These are phyloP conservation scores for Coniochaeta ligniaria DNA, from an alignment of 2,329 filamentous ascomycete species.

Conservation along the genomic window DNA sequence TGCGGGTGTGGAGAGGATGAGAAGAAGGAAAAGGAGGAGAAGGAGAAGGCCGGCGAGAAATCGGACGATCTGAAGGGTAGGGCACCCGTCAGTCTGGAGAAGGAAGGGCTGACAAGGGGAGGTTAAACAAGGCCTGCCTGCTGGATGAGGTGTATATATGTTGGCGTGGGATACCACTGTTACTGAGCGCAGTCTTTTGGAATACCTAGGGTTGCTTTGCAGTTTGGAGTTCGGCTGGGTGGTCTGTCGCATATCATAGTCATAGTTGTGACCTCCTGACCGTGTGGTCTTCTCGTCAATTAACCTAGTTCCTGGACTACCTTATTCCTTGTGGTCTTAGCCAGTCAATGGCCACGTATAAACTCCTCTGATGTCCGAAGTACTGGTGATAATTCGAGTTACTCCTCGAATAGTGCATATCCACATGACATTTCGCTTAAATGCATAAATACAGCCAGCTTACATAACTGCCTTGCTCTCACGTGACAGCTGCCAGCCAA, in stretches of 20 bases:
- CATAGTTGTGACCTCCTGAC: neutral
- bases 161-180: neutral
- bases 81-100: slow-evolving; percentile 6
- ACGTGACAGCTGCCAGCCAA: slow-evolving; percentile 7
- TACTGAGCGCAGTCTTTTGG: neutral
- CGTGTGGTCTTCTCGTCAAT: neutral
- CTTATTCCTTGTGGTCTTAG: too few species aligned
- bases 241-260: neutral
- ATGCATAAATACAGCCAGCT: neutral
- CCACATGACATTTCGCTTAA: neutral
- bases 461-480: neutral
- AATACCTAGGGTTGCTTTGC: neutral
- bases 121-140: slow-evolving; percentile 7
- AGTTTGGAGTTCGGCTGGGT: neutral
- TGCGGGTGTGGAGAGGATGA: slow-evolving; percentile 64
- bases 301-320: neutral
- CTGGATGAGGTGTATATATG: neutral
- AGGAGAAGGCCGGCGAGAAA: slow-evolving; percentile 13
- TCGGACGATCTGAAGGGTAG: slow-evolving; percentile 18
- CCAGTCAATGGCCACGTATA: too few species aligned
- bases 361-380: too few species aligned
- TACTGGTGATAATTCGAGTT: too few species aligned
- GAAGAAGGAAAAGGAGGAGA: slow-evolving; percentile 32
- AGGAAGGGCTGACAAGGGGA: slow-evolving; percentile 14
- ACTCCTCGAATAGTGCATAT: neutral